Conservation (phyloP, 2,329 filamentous ascomycete genomes). For the Aspergillus brunneoviolaceus region DNA sequence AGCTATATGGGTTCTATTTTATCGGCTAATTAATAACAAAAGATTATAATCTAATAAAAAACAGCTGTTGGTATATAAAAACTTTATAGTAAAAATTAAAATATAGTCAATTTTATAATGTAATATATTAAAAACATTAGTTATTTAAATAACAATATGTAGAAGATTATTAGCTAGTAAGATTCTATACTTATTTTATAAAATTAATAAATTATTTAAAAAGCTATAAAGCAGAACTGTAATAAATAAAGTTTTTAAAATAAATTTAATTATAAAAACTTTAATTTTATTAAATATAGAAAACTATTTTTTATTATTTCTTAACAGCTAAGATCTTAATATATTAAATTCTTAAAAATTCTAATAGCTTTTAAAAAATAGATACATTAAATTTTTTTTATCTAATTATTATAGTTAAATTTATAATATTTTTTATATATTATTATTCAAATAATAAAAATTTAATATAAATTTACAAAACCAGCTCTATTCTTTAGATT, state of each 20-base stretch:
- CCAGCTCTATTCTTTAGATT: no score
- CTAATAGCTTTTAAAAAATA: no score
- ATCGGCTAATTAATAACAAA: not conserved
- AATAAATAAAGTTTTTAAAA: not conserved
- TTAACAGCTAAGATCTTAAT: no score
- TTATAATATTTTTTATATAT: no score
- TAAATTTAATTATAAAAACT: not conserved
- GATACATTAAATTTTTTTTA: no score
- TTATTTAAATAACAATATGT: not conserved
- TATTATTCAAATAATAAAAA: no score
- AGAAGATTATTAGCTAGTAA: not conserved
- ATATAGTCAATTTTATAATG: not conserved
- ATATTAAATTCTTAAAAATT: no score
- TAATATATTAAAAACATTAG: not conserved
- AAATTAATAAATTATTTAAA: not conserved
- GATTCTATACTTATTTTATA: not conserved
- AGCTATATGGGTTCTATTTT: not conserved
- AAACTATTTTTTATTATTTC: not conserved
- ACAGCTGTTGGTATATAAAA: not conserved
- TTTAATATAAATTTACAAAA: no score
- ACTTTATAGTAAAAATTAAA: not conserved
- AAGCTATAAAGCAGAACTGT: not conserved
- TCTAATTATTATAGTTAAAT: no score
- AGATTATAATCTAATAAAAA: not conserved
- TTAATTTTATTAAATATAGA: not conserved